Conservation (phyloP, 768 basidiomycete genomes). For the Fomitopsis pulvina region DNA sequence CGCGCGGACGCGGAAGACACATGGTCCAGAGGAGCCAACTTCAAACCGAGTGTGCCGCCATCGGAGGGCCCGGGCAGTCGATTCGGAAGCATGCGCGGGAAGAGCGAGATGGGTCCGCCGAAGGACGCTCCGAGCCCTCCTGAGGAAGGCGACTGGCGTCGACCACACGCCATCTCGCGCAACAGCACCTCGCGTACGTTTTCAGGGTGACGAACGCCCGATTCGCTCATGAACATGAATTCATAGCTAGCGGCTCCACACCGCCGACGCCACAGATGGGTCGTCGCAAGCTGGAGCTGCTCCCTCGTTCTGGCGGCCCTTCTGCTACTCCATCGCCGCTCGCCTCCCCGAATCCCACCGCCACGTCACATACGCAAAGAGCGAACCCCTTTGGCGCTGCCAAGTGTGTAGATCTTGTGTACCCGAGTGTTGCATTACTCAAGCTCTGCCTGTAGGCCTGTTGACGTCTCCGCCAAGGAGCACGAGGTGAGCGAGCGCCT, state of each 20-base stretch:
- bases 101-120: slow-evolving; percentile 49
- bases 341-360: slow-evolving; percentile 68
- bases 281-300: slow-evolving; percentile 77
- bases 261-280: slow-evolving; percentile 77
- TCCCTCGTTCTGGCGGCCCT: slow-evolving; percentile 66
- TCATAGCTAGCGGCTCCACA: slow-evolving; percentile 59
- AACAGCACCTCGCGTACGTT: slow-evolving; percentile 59
- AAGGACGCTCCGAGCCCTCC: slow-evolving; percentile 29
- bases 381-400: slow-evolving; percentile 88
- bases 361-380: slow-evolving; percentile 34
- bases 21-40: slow-evolving; percentile 72
- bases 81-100: slow-evolving; percentile 42
- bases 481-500: slow-evolving; percentile 67
- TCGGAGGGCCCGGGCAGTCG: slow-evolving; percentile 31
- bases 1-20: slow-evolving; percentile 73
- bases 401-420: slow-evolving; percentile 42
- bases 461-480: slow-evolving; percentile 76
- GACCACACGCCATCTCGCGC: slow-evolving; percentile 36
- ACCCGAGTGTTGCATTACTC: background rate
- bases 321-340: slow-evolving; percentile 71
- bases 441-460: slow-evolving; percentile 46
- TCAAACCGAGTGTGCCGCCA: slow-evolving; percentile 47
- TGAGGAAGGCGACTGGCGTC: slow-evolving; percentile 75
- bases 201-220: no score
- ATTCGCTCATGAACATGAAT: no score